Evolutionary conservation across 306 rosid genomes (phyloP), one percentile per base, ranked within the genome.

Genomic region (Corylus avellana): DNA sequence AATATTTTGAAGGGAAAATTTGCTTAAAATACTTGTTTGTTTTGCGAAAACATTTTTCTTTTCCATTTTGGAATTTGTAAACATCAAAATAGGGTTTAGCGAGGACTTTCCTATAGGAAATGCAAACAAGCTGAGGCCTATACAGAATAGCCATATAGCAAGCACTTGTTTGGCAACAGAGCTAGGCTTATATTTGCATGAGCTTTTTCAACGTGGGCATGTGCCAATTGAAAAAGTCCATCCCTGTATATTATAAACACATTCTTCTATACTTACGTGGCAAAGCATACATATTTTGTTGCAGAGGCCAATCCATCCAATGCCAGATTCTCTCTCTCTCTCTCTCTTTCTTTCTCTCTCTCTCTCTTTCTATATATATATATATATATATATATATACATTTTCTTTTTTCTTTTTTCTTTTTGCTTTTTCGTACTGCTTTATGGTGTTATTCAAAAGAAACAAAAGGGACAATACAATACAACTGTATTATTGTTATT

Each of bases 401-500:
- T 22, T 78, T 78, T 39, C 3, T 39, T 4, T 35, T 35, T 35
- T 39, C 50, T 80, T 55, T 46, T 70, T 78, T 57, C 39, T 64
- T 42, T 82, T 78, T 77, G 77, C 82, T 82, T 79, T 84, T 81
- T 80, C 87, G 47, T 49, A 35, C 39, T 49, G 76, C 81, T 77
- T 61, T 82, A 80, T 77, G 82, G 83, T 72, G 70, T 74, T 70
- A 71, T 78, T 78, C 88, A 80, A 80, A 85, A 75, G 78, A 73
- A 85, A 83, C 78, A 78, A 87, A 87, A 85, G 72, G 83, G 77
- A 22, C 83, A 7, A 42, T 42, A 42, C 46, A 7, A 70, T 12
- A 29, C 73, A 49, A 73, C 73, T 74, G 80, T 62, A 81, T 81
- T 78, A 83, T 78, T 85, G 79, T 73, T 46, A 76, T 74, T 77